Evolutionary conservation across 2,329 filamentous ascomycete genomes (phyloP).

Genomic region (Penicillium expansum): DNA sequence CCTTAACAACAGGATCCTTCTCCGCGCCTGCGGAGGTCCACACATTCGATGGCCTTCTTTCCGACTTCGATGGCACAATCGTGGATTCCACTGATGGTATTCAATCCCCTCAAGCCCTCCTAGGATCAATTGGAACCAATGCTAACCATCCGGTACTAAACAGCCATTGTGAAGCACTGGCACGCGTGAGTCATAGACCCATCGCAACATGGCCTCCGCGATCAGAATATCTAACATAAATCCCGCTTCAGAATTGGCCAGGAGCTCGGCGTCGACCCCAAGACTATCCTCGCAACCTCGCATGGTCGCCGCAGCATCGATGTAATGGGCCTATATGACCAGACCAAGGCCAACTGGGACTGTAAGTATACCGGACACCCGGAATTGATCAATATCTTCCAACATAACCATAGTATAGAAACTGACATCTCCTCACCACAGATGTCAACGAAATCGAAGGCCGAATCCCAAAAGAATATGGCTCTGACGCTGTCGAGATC

Average conservation of each 20-base stretch:
- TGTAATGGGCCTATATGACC: conserved; percentile 72
- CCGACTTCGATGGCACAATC: conserved; percentile 50
- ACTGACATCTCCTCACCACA: conserved; percentile 37
- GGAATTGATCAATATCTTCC: neutral
- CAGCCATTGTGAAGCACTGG: conserved; percentile 65
- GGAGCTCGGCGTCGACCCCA: conserved; percentile 81
- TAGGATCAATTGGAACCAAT: conserved; percentile 45
- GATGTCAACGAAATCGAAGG: conserved; percentile 79
- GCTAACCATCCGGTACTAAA: conserved; percentile 50
- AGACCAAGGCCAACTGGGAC: conserved; percentile 87
- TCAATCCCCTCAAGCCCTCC: conserved; percentile 2
- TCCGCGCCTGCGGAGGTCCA: conserved; percentile 40
- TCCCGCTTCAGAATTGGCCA: conserved; percentile 51
- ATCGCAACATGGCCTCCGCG: neutral
- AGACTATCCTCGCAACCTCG: conserved; percentile 81
- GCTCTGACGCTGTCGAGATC: conserved; percentile 76
- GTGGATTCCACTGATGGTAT: conserved; percentile 48
- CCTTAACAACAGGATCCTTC: conserved; percentile 35
- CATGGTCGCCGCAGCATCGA: conserved; percentile 91
- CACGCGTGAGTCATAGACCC: conserved; percentile 47
- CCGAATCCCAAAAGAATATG: conserved; percentile 71
- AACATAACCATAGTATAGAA: neutral
- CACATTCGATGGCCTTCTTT: conserved; percentile 45
- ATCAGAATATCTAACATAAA: neutral
- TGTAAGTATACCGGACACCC: conserved; percentile 58